A percentile compares a stretch with the other conserved stretches of the same genome.
Conservation (phyloP, 164 flowering plant species). For the Vitis rotundifolia region DNA sequence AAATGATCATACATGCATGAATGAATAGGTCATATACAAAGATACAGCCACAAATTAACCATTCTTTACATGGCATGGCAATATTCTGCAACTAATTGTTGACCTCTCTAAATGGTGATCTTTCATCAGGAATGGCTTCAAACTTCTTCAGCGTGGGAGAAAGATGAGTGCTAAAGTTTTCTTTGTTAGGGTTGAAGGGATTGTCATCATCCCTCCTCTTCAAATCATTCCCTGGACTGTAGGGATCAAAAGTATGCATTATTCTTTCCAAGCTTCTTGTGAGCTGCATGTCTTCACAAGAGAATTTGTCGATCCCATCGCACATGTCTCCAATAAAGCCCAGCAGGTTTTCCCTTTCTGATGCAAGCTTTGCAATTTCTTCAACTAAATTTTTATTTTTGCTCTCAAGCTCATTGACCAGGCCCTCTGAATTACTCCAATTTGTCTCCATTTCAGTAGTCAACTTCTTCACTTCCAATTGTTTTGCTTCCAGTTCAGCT, state of each 20-base stretch:
- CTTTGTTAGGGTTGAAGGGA: slow-evolving; percentile 21
- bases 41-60: background rate
- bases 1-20: background rate
- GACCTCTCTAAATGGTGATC: slow-evolving; percentile 58
- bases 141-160: slow-evolving; percentile 25
- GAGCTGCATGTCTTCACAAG: slow-evolving; percentile 38
- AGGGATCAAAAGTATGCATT: slow-evolving; percentile 19
- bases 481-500: slow-evolving; percentile 27
- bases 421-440: slow-evolving; percentile 21
- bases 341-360: slow-evolving; percentile 34
- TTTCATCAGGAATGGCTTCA: slow-evolving; percentile 30
- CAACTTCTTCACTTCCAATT: slow-evolving; percentile 25
- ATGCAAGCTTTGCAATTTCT: slow-evolving; percentile 19
- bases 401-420: slow-evolving; percentile 29
- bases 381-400: slow-evolving; percentile 25
- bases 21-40: background rate
- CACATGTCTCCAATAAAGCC: slow-evolving; percentile 18
- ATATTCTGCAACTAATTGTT: slow-evolving; percentile 26
- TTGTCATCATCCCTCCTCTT: slow-evolving; percentile 10
- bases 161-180: slow-evolving; percentile 22
- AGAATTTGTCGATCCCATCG: slow-evolving; percentile 25
- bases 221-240: background rate
- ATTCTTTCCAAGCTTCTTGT: slow-evolving; percentile 34
- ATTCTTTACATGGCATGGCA: background rate
- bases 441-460: slow-evolving; percentile 18